Evolutionary conservation across 1,284 basidiomycete genomes (phyloP), one percentile per base, ranked within the genome.

Genomic region (Boletus semigastroideus): DNA sequence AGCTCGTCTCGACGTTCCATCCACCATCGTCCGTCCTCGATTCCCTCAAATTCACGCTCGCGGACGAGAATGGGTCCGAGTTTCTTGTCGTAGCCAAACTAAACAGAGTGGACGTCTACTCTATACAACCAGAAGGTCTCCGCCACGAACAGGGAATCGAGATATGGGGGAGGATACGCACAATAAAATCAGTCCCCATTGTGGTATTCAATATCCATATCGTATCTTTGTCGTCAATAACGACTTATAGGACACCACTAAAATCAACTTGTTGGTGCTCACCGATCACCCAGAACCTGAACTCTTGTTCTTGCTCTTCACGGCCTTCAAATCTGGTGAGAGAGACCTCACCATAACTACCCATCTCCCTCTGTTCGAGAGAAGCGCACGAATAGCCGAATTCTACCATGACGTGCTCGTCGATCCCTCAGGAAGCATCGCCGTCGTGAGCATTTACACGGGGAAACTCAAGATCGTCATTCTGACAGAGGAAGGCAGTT

Each of bases 271-370:
- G 14, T 66, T 88, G 17, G 74, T 87, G 19, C 73, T 89, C 61
- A 78, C 85, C 1, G 86, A 86, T 55, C 86, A 89, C 59, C 88
- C 89, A 2, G 80, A 87, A 34, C 85, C 87, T 6, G 80, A 82
- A 56, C 72, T 89, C 9, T 66, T 90, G 28, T 74, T 89, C 55
- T 70, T 90, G 22, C 64, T 72, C 9, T 86, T 83, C 59, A 60
- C 67, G 8, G 65, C 75, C 45, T 63, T 69, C 22, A 67, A 72
- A 33, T 64, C 61, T 13, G 74, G 72, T 1, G 58, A 59, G 19
- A 67, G 68, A 11, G 62, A 66, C 17, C 67, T 89, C 14, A 64
- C 59, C 3, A 63, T 68, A 10, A 74, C 68, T 20, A 77, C 76
- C 46, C 65, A 73, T 41, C 60, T 83, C 10, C 69, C 78, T 19